Conservation (phyloP, 1,284 basidiomycete species). For the Cerioporus squamosus region DNA sequence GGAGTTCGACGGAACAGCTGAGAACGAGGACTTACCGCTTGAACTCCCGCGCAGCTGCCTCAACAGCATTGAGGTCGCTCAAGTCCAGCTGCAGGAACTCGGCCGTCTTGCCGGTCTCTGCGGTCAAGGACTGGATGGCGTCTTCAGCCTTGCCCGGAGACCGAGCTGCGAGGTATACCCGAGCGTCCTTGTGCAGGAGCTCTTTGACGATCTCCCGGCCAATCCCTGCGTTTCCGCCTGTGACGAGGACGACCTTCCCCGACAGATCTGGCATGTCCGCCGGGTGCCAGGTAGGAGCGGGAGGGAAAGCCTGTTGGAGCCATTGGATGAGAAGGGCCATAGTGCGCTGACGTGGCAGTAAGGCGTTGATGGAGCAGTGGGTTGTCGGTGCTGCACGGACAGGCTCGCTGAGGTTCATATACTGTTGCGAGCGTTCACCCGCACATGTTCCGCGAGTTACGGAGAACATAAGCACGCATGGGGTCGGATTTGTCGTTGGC, state of each 20-base stretch:
- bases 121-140: constrained; percentile 48
- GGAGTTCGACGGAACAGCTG: constrained; percentile 15
- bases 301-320: too few species aligned
- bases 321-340: too few species aligned
- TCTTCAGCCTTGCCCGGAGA: constrained; percentile 41
- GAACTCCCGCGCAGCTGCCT: constrained; percentile 46
- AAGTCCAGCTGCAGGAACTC: constrained; percentile 54
- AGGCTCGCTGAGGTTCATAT: too few species aligned
- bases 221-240: constrained; percentile 48
- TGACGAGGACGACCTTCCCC: constrained; percentile 45
- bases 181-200: constrained; percentile 49
- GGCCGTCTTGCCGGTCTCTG: constrained; percentile 40
- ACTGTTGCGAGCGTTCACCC: too few species aligned
- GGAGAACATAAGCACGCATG: too few species aligned
- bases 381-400: too few species aligned
- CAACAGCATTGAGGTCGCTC: constrained; percentile 46
- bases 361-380: too few species aligned
- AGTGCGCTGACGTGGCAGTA: too few species aligned
- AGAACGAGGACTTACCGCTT: constrained; percentile 41
- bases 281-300: too few species aligned
- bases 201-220: constrained; percentile 42
- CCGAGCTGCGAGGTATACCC: constrained; percentile 55
- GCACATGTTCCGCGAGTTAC: too few species aligned
- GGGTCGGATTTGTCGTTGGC: too few species aligned
- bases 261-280: constrained; percentile 38